Evolutionary conservation across 2,329 filamentous ascomycete species (phyloP).

Genomic region (Setomelanomma holmii): DNA sequence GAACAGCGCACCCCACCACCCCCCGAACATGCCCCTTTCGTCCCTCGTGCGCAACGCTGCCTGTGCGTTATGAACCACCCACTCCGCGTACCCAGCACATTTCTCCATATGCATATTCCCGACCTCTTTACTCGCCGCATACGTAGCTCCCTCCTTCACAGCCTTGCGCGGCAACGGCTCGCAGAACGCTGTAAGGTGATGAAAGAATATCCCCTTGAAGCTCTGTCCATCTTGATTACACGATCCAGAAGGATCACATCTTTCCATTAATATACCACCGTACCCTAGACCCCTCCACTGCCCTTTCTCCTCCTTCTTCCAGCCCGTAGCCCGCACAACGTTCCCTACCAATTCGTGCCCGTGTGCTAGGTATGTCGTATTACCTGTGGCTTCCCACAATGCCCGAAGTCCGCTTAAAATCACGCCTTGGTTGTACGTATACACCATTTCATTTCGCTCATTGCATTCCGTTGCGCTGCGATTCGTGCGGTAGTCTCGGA

Average conservation of each 20-base stretch:
- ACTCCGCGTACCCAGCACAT: constrained; percentile 72
- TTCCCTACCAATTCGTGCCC: constrained; percentile 78
- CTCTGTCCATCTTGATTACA: constrained; percentile 88
- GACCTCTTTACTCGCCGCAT: constrained; percentile 40
- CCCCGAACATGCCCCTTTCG: constrained; percentile 73
- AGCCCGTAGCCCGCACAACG: constrained; percentile 81
- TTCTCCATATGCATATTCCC: constrained; percentile 60
- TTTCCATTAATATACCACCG: constrained; percentile 81
- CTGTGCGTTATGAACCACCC: constrained; percentile 79
- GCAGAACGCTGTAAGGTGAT: constrained; percentile 84
- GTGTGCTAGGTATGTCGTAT: constrained; percentile 74
- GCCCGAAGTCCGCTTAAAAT: constrained; percentile 81
- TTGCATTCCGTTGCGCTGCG: constrained; percentile 76
- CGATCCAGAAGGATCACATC: constrained; percentile 74
- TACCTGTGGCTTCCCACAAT: constrained; percentile 79
- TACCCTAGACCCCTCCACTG: constrained; percentile 78
- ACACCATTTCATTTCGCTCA: constrained; percentile 83
- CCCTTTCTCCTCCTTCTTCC: constrained; percentile 37
- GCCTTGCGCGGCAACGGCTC: constrained; percentile 62
- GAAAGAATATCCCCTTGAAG: constrained; percentile 95
- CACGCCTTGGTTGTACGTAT: constrained; percentile 96
- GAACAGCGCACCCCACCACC: constrained; percentile 81
- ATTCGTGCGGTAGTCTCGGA: constrained; percentile 66
- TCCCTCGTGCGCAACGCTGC: constrained; percentile 77
- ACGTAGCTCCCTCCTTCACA: constrained; percentile 55